Evolutionary conservation across 257 asterid species (phyloP).

Genomic region (Ocimum tenuiflorum): DNA sequence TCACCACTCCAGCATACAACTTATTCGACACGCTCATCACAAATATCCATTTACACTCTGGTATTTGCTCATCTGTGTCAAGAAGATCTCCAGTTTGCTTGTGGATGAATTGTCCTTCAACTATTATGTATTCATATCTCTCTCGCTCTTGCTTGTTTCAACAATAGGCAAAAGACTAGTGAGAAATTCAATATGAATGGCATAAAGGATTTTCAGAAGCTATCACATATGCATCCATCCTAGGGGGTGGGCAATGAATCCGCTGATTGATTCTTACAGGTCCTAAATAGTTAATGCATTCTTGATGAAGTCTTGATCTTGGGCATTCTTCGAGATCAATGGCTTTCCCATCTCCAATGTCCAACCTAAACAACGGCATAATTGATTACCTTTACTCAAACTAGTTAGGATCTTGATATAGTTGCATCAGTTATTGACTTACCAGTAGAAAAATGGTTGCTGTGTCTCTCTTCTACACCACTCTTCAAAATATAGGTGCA

Average conservation of each 20-base stretch:
- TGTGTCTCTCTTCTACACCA: slow-evolving; percentile 78
- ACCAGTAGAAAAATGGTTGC: slow-evolving; percentile 95
- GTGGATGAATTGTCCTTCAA: slow-evolving; percentile 56
- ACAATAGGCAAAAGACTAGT: neutral
- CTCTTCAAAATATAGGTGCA: slow-evolving; percentile 66
- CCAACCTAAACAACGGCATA: slow-evolving; percentile 58
- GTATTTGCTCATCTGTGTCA: slow-evolving; percentile 42
- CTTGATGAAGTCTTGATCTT: slow-evolving; percentile 71
- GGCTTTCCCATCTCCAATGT: slow-evolving; percentile 89
- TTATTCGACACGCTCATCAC: slow-evolving; percentile 84
- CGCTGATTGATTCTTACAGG: slow-evolving; percentile 44
- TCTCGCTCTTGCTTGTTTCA: slow-evolving; percentile 75
- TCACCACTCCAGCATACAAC: slow-evolving; percentile 77
- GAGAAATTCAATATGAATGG: neutral
- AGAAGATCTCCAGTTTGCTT: slow-evolving; percentile 45
- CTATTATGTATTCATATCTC: slow-evolving; percentile 63
- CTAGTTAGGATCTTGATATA: slow-evolving; percentile 33
- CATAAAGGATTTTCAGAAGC: too few relatives aligned
- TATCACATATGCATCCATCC: too few relatives aligned
- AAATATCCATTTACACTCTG: slow-evolving; percentile 76
- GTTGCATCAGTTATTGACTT: slow-evolving; percentile 41
- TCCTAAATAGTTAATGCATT: slow-evolving; percentile 86
- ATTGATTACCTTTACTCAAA: slow-evolving; percentile 12
- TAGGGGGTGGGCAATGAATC: neutral
- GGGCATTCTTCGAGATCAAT: slow-evolving; percentile 82